phyloP scores from a whole-genome alignment of 1,284 basidiomycete species.

The Meripilus lineatus region DNA sequence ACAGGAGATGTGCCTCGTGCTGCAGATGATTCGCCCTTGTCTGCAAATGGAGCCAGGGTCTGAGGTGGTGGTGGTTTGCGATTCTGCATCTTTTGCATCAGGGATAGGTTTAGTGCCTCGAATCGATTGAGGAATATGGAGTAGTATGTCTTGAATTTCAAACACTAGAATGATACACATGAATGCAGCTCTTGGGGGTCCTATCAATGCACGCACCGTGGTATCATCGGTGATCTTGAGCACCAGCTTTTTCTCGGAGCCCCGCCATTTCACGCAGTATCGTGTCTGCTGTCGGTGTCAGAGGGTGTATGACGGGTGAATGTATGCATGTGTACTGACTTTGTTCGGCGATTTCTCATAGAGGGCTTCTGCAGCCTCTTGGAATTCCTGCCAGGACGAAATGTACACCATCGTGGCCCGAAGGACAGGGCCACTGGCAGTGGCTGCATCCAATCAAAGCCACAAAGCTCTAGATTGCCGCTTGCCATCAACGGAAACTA shows the following conservation, averaged over 20 bases:
- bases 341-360: constrained; percentile 74
- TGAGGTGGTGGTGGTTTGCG: constrained; percentile 25
- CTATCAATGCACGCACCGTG: constrained; percentile 63
- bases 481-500: too few relatives aligned
- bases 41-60: too few relatives aligned
- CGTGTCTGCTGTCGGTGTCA: too few relatives aligned
- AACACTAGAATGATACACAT: constrained; percentile 76
- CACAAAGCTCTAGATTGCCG: too few relatives aligned
- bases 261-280: constrained; percentile 86
- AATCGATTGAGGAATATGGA: constrained; percentile 94
- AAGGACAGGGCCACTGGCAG: too few relatives aligned
- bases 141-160: constrained; percentile 93
- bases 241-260: constrained; percentile 78
- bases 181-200: too few relatives aligned
- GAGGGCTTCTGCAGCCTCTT: constrained; percentile 79
- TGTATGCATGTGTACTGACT: constrained; percentile 38
- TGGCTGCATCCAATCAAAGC: too few relatives aligned
- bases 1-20: too few relatives aligned
- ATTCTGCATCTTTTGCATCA: constrained; percentile 84
- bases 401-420: constrained; percentile 79
- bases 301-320: neutral
- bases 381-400: constrained; percentile 79
- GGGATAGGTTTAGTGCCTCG: constrained; percentile 80
- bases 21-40: too few relatives aligned
- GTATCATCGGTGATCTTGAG: constrained; percentile 89